phyloP scores from a whole-genome alignment of 345 rosid species.

The Ceriops decandra region DNA sequence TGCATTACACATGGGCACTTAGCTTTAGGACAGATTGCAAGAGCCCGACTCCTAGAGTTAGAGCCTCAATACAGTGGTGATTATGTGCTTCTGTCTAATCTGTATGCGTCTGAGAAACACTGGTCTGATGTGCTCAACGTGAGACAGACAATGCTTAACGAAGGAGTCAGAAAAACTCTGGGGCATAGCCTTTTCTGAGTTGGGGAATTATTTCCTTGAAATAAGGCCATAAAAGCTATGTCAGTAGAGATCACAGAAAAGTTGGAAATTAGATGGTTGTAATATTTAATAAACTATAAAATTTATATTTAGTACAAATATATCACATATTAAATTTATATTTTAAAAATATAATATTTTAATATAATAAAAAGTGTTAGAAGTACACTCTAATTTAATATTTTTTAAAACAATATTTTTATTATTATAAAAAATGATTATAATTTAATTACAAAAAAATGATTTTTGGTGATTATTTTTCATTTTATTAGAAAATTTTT shows the following conservation, averaged over 20 bases:
- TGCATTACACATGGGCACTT: slow-evolving; percentile 60
- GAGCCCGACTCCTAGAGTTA: slow-evolving; percentile 42
- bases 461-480: no score
- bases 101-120: slow-evolving; percentile 71
- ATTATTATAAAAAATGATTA: no score
- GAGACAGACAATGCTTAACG: slow-evolving; percentile 52
- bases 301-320: no score
- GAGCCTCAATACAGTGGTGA: slow-evolving; percentile 81
- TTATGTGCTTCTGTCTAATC: slow-evolving; percentile 74
- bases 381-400: no score
- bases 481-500: no score
- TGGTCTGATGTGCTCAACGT: slow-evolving; percentile 68
- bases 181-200: slow-evolving; percentile 72
- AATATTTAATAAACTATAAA: background rate
- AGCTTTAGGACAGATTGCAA: slow-evolving; percentile 57
- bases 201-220: slow-evolving; percentile 60
- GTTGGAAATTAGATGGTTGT: slow-evolving; percentile 58
- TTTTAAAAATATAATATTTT: no score
- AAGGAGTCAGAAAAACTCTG: slow-evolving; percentile 62
- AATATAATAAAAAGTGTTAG: no score
- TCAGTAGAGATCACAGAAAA: slow-evolving; percentile 57
- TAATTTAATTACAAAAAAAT: no score
- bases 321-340: no score
- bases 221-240: slow-evolving; percentile 65
- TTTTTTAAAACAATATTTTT: no score